A percentile compares a stretch with the other conserved stretches of the same genome.
Evolutionary conservation across 2,329 filamentous ascomycete species (phyloP).

Genomic region (Aureobasidium subglaciale): DNA sequence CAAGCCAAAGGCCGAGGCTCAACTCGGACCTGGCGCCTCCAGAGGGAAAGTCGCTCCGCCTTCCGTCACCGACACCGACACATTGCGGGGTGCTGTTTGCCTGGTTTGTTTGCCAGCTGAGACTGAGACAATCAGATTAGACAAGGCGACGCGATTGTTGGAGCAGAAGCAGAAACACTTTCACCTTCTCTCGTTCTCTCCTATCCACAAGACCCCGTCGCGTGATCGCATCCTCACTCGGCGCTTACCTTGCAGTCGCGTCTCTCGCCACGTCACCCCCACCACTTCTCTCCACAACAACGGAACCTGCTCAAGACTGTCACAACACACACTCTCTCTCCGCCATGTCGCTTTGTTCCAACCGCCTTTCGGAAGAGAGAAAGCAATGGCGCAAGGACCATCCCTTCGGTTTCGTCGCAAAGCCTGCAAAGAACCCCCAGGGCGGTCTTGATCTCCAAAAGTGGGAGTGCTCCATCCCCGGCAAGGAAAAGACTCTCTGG

Average conservation of each 20-base stretch:
- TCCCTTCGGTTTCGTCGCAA: slow-evolving; percentile 94
- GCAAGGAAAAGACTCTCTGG: slow-evolving; percentile 96
- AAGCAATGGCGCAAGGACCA: slow-evolving; percentile 97
- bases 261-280: background rate
- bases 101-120: background rate
- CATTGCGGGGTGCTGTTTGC: background rate
- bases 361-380: slow-evolving; percentile 80
- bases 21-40: background rate
- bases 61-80: background rate
- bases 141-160: background rate
- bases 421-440: slow-evolving; percentile 69
- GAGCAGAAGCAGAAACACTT: background rate
- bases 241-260: background rate
- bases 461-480: slow-evolving; percentile 95
- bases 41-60: background rate
- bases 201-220: background rate
- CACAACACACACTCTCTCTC: background rate
- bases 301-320: background rate
- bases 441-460: slow-evolving; percentile 85
- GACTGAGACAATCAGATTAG: slow-evolving; percentile 1
- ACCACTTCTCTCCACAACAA: background rate
- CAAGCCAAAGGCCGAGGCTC: background rate
- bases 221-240: background rate
- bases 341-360: slow-evolving; percentile 78
- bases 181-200: background rate